Base-by-base conservation (phyloP, 805 yeast species). In the Candida easanensis region DNA sequence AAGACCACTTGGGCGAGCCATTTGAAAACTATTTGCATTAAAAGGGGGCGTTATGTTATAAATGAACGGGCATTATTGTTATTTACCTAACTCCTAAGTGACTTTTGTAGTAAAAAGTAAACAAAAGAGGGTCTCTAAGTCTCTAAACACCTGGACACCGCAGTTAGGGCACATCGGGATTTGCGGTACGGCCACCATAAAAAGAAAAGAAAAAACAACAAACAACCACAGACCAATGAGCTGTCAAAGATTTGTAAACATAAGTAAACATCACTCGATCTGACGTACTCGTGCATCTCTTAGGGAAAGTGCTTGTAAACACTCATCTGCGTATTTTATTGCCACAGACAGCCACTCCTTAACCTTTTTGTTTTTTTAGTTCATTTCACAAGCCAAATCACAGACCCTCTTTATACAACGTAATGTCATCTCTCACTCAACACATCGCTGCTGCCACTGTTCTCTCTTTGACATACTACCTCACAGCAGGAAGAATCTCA, bases 1-100 rank as follows among this genome's bases (percentile, higher is more conserved):
- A 93, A 64, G 82, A 79, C 46, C 96, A 89, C 17, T 73, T 93
- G 52, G 99, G 99, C 37, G 99, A 93, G 65, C 93, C 97, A 36
- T 75, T 93, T 46, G 97, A 91, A 59, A 79, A 87, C 68, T 85
- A 85, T 58, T 70, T 85, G 53, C 80, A 65, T 49, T 71, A 52
- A 30, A 22, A 8, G 22, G 7, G 7, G 25, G 10, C 7, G 25
- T 7, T 22, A 10, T 22, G 25, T 7, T 22, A 22, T 22, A 16
- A 27, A 23, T 17, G 31, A n/a, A 27, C n/a, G n/a, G n/a, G n/a
- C n/a, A n/a, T n/a, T 33, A 36, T 7, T 8, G n/a, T 23, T 36
- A 15, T 23, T n/a, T 10, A 19, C n/a, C 9, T 33, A 21, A 22
- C 10, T 21, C 8, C 2, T 21, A 13, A 9, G 7, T 20, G 14